Percentiles rank a stretch among this genome's conserved stretches.
Evolutionary conservation across 768 basidiomycete species (phyloP).

Genomic region (Mycena galericulata): DNA sequence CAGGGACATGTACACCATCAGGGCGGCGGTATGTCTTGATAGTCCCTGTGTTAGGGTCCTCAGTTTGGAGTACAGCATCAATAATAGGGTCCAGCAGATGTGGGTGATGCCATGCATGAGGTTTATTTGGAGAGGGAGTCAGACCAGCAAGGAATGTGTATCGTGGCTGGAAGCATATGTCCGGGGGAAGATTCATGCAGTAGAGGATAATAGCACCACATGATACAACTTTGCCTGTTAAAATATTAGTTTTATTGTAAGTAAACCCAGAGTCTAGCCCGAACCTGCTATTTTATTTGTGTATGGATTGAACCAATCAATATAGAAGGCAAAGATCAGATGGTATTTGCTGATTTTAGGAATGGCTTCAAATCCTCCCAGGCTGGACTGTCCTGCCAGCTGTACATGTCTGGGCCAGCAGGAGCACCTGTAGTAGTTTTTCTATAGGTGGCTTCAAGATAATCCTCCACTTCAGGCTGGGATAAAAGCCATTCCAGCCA

Average conservation of each 20-base stretch:
- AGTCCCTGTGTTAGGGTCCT: neutral
- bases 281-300: slow-evolving; percentile 47
- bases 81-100: neutral
- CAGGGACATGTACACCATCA: slow-evolving; percentile 21
- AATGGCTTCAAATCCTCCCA: slow-evolving; percentile 22
- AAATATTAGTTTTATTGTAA: neutral
- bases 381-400: slow-evolving; percentile 29
- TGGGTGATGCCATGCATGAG: neutral
- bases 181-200: neutral
- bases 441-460: neutral
- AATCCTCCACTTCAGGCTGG: slow-evolving; percentile 7
- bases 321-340: slow-evolving; percentile 44
- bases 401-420: slow-evolving; percentile 6
- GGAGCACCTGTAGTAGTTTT: neutral
- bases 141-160: neutral
- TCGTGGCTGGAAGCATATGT: neutral
- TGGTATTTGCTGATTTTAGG: slow-evolving; percentile 21
- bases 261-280: neutral
- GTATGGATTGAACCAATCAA: slow-evolving; percentile 53
- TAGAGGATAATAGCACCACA: slow-evolving; percentile 14
- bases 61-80: neutral
- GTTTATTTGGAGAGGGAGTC: neutral
- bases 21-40: slow-evolving; percentile 12
- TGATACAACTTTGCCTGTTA: slow-evolving; percentile 9
- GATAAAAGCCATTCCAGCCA: slow-evolving; percentile 25